Base-by-base conservation (phyloP, 805 yeast genomes). In the Sungouiozyma ichnusensis region DNA sequence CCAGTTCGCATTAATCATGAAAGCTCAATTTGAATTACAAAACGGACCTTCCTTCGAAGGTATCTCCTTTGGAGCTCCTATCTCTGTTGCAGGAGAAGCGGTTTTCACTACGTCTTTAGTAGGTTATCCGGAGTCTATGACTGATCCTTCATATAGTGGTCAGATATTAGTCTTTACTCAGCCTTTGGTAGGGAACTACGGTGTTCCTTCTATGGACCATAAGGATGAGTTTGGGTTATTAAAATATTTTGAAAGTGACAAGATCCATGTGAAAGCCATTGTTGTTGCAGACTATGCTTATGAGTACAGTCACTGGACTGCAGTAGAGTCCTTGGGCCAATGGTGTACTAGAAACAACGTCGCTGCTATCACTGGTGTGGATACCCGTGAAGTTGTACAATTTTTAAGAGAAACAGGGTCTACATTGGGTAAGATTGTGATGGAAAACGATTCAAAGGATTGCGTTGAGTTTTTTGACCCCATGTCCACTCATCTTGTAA, bases 271-370 rank as follows among this genome's bases (percentile, higher is more conserved):
- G 66, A 80, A 84, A 47, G 99, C 97, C 53, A 86, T 92, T 45
- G 95, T 92, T 38, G 98, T 92, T 20, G 84, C 95, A 35, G 96
- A 92, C 59, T 95, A 77, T 42, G 97, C 98, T 17, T 75, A 88
- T 73, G 76, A 87, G 62, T 86, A 90, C 66, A 85, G 96, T n/a
- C 99, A 92, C 64, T 92, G 98, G 98, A 88, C 97, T 32, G 99
- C 99, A 3, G 95, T 92, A 29, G 97, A 92, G 69, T 81, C 94
- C 16, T 73, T 92, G 44, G 83, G 85, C 46, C 85, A 84, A 54
- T 92, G 97, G 98, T 92, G 98, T 70, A 77, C 84, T 66, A 80
- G 95, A 60, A 94, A 87, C 54, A 95, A 95, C 35, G 92, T 94
- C 43, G 94, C 97, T 43, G 94, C 96, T 37, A 83, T 92, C 55